Conservation (phyloP, 2,329 filamentous ascomycete species). For the Pestalotiopsis sp. region DNA sequence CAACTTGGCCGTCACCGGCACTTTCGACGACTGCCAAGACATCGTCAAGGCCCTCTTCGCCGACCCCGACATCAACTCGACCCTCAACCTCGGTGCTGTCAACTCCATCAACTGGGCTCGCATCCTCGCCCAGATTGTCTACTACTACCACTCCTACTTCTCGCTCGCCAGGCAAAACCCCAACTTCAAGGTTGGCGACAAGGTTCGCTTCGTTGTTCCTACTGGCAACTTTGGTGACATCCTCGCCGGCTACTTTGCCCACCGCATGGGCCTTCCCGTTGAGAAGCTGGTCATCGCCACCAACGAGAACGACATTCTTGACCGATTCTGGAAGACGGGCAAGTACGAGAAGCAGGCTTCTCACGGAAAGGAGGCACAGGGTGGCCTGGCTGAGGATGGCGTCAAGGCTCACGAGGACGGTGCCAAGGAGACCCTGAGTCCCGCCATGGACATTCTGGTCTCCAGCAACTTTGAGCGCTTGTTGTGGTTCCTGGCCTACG, state of each 20-base stretch:
- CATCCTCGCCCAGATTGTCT: conserved; percentile 94
- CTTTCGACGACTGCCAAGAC: conserved; percentile 97
- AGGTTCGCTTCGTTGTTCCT: conserved; percentile 84
- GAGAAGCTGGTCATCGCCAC: conserved; percentile 92
- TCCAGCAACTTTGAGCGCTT: conserved; percentile 96
- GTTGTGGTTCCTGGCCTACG: conserved; percentile 88
- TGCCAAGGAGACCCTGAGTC: conserved; percentile 88
- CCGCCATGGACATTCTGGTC: conserved; percentile 97
- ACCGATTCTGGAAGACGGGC: conserved; percentile 92
- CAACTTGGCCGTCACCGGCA: conserved; percentile 86
- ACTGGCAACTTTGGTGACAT: conserved; percentile 96
- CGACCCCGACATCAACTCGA: conserved; percentile 80
- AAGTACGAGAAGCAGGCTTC: conserved; percentile 84
- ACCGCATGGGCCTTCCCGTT: conserved; percentile 83
- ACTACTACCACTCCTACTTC: conserved; percentile 97
- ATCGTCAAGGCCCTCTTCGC: conserved; percentile 93
- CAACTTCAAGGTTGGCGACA: conserved; percentile 65
- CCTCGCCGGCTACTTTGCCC: conserved; percentile 89
- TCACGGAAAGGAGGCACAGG: conserved; percentile 58
- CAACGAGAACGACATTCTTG: conserved; percentile 96
- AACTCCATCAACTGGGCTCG: conserved; percentile 97
- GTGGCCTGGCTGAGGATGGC: conserved; percentile 67
- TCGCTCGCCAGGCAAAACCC: conserved; percentile 65
- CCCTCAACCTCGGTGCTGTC: conserved; percentile 84
- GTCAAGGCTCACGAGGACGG: conserved; percentile 69